Percentiles rank a stretch among this genome's conserved stretches.
Conservation (phyloP, 495 filamentous ascomycete genomes). For the Neurospora discreta region DNA sequence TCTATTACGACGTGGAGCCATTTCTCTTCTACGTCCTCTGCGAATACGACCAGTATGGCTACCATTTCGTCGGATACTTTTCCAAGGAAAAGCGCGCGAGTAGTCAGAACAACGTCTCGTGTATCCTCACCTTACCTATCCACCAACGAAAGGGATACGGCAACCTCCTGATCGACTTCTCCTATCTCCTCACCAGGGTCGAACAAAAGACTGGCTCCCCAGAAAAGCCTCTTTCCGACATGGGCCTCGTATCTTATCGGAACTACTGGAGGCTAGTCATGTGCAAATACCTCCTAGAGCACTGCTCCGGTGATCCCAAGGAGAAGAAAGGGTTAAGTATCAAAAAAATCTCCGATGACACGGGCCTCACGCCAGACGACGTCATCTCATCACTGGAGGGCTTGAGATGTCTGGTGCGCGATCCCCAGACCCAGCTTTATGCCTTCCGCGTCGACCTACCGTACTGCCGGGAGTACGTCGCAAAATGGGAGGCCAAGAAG, state of each 20-base stretch:
- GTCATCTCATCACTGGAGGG: conserved; percentile 88
- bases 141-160: conserved; percentile 96
- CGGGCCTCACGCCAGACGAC: conserved; percentile 92
- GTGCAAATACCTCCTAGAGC: conserved; percentile 58
- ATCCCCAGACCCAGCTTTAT: conserved; percentile 79
- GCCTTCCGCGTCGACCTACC: conserved; percentile 74
- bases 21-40: conserved; percentile 99
- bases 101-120: conserved; percentile 92
- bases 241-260: conserved; percentile 92
- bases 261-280: conserved; percentile 91
- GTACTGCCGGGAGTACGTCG: conserved; percentile 75
- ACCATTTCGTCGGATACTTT: conserved; percentile 97
- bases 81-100: conserved; percentile 97
- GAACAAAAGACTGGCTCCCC: conserved; percentile 93
- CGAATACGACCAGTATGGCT: conserved; percentile 84
- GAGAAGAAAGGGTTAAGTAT: conserved; percentile 60
- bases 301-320: conserved; percentile 27
- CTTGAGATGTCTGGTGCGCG: conserved; percentile 74
- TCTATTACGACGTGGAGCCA: conserved; percentile 97
- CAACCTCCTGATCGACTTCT: conserved; percentile 94
- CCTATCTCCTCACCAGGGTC: conserved; percentile 85
- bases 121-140: conserved; percentile 89
- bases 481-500: conserved; percentile 73
- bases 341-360: conserved; percentile 73
- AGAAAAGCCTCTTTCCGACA: conserved; percentile 94